These are phyloP conservation scores for Phytophthora pseudosyringae DNA, from an alignment of 352 stramenopile genomes.

Conservation along the genomic window DNA sequence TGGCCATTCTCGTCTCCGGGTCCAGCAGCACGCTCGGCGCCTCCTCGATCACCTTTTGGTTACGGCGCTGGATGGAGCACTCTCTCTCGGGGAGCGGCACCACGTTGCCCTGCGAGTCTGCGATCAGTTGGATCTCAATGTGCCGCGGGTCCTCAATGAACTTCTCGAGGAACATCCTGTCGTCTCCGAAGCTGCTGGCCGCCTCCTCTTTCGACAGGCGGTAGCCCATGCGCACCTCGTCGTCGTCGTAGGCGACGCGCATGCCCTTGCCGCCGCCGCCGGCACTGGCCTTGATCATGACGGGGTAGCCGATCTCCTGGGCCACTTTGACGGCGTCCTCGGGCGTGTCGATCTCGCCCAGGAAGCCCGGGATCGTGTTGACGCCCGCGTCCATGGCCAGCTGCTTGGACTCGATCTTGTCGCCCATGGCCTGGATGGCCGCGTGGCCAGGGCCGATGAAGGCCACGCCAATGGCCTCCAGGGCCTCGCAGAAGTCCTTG, in stretches of 20 bases:
- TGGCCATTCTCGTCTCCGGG: constrained; percentile 83
- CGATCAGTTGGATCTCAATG: constrained; percentile 98
- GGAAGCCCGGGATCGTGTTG: constrained; percentile 95
- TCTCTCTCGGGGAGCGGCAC: constrained; percentile 95
- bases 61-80: constrained; percentile 96
- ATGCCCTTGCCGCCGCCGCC: constrained; percentile 97
- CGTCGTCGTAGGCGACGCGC: constrained; percentile 94
- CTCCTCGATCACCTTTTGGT: constrained; percentile 99
- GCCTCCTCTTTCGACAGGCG: constrained; percentile 88
- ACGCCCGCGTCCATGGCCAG: constrained; percentile 93
- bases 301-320: constrained; percentile 95
- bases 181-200: constrained; percentile 93
- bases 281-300: constrained; percentile 98
- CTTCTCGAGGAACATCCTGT: constrained; percentile 97
- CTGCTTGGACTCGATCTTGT: constrained; percentile 96
- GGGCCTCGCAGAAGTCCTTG: constrained; percentile 85
- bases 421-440: constrained; percentile 93
- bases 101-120: constrained; percentile 91
- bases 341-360: constrained; percentile 84
- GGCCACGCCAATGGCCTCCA: constrained; percentile 78
- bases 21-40: constrained; percentile 90
- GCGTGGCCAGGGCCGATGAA: constrained; percentile 90
- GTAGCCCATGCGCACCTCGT: constrained; percentile 90
- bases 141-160: constrained; percentile 97
- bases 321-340: constrained; percentile 89